phyloP scores from a whole-genome alignment of 768 basidiomycete genomes.

The Pisolithus orientalis region DNA sequence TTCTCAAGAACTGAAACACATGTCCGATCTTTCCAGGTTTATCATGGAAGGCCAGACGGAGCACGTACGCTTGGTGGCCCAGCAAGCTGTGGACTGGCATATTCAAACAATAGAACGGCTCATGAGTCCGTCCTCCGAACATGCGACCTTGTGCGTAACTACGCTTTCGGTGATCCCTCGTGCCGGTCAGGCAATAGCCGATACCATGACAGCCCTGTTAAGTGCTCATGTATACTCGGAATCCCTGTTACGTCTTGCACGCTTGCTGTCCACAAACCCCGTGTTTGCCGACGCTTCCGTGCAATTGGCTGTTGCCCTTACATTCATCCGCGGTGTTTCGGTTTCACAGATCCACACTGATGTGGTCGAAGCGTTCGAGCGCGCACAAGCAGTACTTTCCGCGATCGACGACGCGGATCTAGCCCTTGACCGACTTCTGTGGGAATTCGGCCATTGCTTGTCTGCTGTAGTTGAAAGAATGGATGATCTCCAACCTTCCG shows the following conservation, averaged over 20 bases:
- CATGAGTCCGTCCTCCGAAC: slow-evolving; percentile 31
- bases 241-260: slow-evolving; percentile 38
- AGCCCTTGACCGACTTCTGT: slow-evolving; percentile 19
- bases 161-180: slow-evolving; percentile 40
- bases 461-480: slow-evolving; percentile 22
- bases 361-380: slow-evolving; percentile 20
- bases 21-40: slow-evolving; percentile 33
- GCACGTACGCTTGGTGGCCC: slow-evolving; percentile 34
- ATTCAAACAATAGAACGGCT: slow-evolving; percentile 47
- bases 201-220: slow-evolving; percentile 40
- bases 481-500: slow-evolving; percentile 23
- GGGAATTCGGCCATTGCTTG: slow-evolving; percentile 34
- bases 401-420: slow-evolving; percentile 19
- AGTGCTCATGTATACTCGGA: slow-evolving; percentile 43
- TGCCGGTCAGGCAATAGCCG: slow-evolving; percentile 33
- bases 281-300: slow-evolving; percentile 20
- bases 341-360: slow-evolving; percentile 15
- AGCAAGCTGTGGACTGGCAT: slow-evolving; percentile 43
- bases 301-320: slow-evolving; percentile 29
- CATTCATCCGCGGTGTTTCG: slow-evolving; percentile 25
- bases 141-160: slow-evolving; percentile 38
- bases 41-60: slow-evolving; percentile 26
- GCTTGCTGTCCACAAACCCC: slow-evolving; percentile 21
- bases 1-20: slow-evolving; percentile 52
- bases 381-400: slow-evolving; percentile 18